Evolutionary conservation across 2,329 filamentous ascomycete genomes (phyloP), one percentile per base, ranked within the genome.

Genomic region (Dendrostoma leiphaemia): DNA sequence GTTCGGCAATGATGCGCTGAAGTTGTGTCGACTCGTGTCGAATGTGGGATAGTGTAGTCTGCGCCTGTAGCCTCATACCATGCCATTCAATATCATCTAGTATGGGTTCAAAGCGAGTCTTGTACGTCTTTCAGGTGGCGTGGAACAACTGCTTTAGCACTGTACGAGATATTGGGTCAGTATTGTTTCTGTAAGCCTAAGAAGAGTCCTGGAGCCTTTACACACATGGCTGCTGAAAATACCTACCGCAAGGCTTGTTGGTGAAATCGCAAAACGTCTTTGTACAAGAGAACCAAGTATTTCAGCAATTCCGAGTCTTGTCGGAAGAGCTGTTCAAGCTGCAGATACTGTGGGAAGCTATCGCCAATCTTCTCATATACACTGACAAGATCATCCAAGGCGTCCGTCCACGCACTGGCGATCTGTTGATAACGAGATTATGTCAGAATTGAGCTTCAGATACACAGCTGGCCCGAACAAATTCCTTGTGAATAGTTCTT

Each of bases 111-210:
- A 71, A 66, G 9, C 58, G 56, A 10, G 61, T 53, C 5, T 55
- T 49, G 48, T 70, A 71, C 9, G 62, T 61, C 46, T 61, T 64
- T 69, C 69, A 72, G 12, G 60, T 59, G 3, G 68, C 60, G 44
- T 61, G 54, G 45, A 72, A 71, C 3, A 72, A 3, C 29, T 67
- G 58, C 44, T 63, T 63, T 63, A 67, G 68, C 35, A 60, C 67
- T 68, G 40, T 12, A 37, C 23, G 28, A 10, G 5, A 41, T 2
- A 26, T 13, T 9, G 10, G 9, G 4, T 26, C 2, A 6, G 12
- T 2, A 21, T 1, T 26, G 19, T 1, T 2, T 2, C 24, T 3
- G 15, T 32, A 23, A 24, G 4, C 34, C 6, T 28, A 6, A 4
- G 2, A 15, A 12, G 4, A 19, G 2, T 12, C 9, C 6, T 5